Evolutionary conservation across 441 rosid genomes (phyloP), one percentile per base, ranked within the genome.

Genomic region (Pelargonium cotyledonis): DNA sequence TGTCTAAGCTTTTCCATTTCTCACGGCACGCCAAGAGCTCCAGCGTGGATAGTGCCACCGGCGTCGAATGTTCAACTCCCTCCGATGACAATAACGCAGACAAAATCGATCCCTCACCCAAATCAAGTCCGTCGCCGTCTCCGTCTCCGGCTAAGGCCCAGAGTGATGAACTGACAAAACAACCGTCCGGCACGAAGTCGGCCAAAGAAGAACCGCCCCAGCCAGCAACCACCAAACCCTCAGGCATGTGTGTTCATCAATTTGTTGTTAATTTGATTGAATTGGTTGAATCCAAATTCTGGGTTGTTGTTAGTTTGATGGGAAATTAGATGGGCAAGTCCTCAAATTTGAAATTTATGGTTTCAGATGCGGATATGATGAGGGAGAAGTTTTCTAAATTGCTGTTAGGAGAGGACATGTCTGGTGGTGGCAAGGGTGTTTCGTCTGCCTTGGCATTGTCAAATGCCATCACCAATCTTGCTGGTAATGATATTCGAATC

Each of bases 401-500:
- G 82, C 90, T 95, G 31, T 61, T 92, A 69, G 99, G 99, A 12
- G 98, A 92, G 79, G 99, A 95, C 65, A 92, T 95, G 97, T 92
- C 98, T 41, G 97, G 99, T 35, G 98, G 98, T 75, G 96, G 97
- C 40, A 86, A 92, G 81, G 99, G 99, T 26, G 96, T 95, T 63
- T 89, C 96, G 9, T 95, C 98, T 26, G 98, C 98, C 68, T 79
- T 95, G 60, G 96, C 99, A 47, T 73, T 95, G 75, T 95, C 99
- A 58, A 92, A 95, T 79, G 96, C 98, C 74, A 79, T 89, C 69
- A 90, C 98, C 63, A 92, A 92, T 66, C 91, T 90, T 76, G 92
- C 99, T n/a, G 98, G 98, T 31, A 31, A 31, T 2, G 3, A 31
- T 31, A 31, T 31, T 4, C 38, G 38, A 31, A 31, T 31, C 5